Evolutionary conservation across 805 yeast species (phyloP), one percentile per base, ranked within the genome.

Genomic region (Pichia membranifaciens): DNA sequence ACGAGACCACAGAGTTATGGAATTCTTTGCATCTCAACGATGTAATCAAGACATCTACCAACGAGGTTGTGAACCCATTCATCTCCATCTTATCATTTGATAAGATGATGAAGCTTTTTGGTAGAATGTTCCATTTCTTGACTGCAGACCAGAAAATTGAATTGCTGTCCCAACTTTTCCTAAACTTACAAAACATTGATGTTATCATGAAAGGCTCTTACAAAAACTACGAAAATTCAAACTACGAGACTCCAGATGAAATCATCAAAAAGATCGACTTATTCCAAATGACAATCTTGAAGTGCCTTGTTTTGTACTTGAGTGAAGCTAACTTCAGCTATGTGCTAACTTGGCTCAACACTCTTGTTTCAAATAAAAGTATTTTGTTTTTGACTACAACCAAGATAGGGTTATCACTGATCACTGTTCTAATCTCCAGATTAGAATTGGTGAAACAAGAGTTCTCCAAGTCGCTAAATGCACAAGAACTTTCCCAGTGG

Each of bases 371-470:
- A 49, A 82, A 80, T 58, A 84, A 85, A 61, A 82, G 82, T 57
- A 79, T 84, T 32, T 74, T 85, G 9, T 63, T 86, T 79, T 74
- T 79, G n/a, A 70, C 78, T 4, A 76, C 84, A 4, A 76, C 83
- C 39, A 87, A 85, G 66, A 76, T 87, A 54, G 97, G 98, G 18
- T 76, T 89, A 57, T 84, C 96, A 12, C 72, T 91, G 48, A 76
- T 91, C 46, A 91, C 97, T 0, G 87, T 95, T n/a, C 71, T 91
- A 52, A 80, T 90, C 49, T 87, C 96, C 4, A 80, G 96, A 58
- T 91, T 96, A 31, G 97, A 91, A 65, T 77, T 90, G 58, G 84
- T 91, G 59, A 83, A 84, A 59, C 96, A 95, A 62, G 96, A 90
- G 60, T 81, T 81, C 23, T 41, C 61, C 3, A 51, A 51, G 61